These are phyloP conservation scores for Aspergillus pseudotamarii DNA, from an alignment of 2,329 filamentous ascomycete genomes.

Conservation along the genomic window DNA sequence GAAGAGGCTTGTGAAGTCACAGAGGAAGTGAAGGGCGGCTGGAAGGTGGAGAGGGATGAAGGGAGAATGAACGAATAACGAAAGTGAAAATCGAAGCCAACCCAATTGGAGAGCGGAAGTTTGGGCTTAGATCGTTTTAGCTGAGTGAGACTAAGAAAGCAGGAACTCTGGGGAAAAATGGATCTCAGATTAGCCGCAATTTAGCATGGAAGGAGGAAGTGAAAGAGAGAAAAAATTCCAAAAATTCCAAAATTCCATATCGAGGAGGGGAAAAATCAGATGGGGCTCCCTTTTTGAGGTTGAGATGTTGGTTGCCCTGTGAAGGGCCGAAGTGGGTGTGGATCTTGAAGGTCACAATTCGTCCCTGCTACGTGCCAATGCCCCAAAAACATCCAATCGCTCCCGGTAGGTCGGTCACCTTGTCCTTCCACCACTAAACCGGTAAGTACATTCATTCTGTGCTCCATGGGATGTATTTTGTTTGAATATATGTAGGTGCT, in stretches of 20 bases:
- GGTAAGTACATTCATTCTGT: no score
- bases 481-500: background rate
- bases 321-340: background rate
- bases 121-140: slow-evolving; percentile 8
- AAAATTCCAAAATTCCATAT: background rate
- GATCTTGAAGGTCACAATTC: background rate
- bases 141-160: background rate
- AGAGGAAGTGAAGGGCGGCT: slow-evolving; percentile 15
- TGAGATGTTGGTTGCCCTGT: background rate
- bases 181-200: slow-evolving; percentile 3
- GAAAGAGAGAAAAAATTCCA: background rate
- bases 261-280: background rate
- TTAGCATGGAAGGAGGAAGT: background rate
- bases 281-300: background rate
- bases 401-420: background rate
- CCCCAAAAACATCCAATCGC: background rate
- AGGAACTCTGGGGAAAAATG: slow-evolving; percentile 4
- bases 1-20: slow-evolving; percentile 7
- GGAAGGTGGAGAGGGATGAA: slow-evolving; percentile 13
- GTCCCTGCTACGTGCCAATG: background rate
- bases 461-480: background rate
- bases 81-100: slow-evolving; percentile 11
- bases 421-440: background rate
- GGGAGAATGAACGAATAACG: slow-evolving; percentile 13
- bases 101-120: slow-evolving; percentile 19